Conservation (phyloP, 164 flowering plant species). For the Brasenia schreberi region DNA sequence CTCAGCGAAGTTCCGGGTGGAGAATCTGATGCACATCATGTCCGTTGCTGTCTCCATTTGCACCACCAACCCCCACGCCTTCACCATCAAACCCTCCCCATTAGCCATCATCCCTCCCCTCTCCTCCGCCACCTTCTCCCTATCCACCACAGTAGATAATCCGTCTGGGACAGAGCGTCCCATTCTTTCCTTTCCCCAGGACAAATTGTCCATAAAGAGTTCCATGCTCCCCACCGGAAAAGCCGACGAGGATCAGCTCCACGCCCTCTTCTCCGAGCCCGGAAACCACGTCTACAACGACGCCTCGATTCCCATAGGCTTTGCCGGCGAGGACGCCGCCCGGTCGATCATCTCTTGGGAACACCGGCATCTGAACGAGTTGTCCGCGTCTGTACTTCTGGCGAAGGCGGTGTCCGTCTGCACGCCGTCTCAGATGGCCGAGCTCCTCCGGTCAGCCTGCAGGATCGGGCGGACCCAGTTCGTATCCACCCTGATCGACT, state of each 20-base stretch:
- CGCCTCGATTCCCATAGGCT: slow-evolving; percentile 38
- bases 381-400: slow-evolving; percentile 11
- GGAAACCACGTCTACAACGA: slow-evolving; percentile 57
- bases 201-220: slow-evolving; percentile 31
- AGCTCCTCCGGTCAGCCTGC: slow-evolving; percentile 27
- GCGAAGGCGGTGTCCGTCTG: slow-evolving; percentile 41
- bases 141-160: slow-evolving; percentile 14
- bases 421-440: slow-evolving; percentile 23
- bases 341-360: slow-evolving; percentile 14
- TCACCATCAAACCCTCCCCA: slow-evolving; percentile 22
- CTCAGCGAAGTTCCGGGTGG: slow-evolving; percentile 32
- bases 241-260: slow-evolving; percentile 43
- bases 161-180: slow-evolving; percentile 20
- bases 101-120: slow-evolving; percentile 40
- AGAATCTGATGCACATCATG: slow-evolving; percentile 81
- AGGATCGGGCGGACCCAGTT: slow-evolving; percentile 16
- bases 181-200: slow-evolving; percentile 19
- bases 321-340: slow-evolving; percentile 42
- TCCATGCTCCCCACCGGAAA: slow-evolving; percentile 68
- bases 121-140: slow-evolving; percentile 25
- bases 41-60: slow-evolving; percentile 57
- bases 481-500: slow-evolving; percentile 31
- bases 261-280: slow-evolving; percentile 38
- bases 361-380: background rate
- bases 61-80: slow-evolving; percentile 29